These are phyloP conservation scores for Parachaetomium inaequale DNA, from an alignment of 495 filamentous ascomycete genomes.

Conservation along the genomic window DNA sequence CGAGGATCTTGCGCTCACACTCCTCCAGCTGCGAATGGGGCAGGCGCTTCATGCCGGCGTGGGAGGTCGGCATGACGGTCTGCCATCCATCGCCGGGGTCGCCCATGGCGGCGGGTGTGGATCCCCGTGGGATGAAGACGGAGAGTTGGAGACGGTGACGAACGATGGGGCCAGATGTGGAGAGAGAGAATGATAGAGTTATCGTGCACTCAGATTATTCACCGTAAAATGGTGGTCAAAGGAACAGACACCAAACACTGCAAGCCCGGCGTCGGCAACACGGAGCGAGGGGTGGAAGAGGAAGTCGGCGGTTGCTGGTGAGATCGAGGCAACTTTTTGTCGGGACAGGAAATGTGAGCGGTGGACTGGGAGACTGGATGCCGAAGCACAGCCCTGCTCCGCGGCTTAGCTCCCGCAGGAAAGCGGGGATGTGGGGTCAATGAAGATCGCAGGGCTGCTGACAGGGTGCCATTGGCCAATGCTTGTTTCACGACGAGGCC, in stretches of 20 bases:
- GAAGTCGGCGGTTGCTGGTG: not conserved
- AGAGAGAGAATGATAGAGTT: not conserved
- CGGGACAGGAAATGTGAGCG: not conserved
- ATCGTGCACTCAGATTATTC: not conserved
- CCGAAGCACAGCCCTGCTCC: conserved; percentile 21
- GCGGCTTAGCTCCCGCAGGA: conserved; percentile 15
- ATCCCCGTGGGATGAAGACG: conserved; percentile 9
- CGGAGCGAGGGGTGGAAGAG: not conserved
- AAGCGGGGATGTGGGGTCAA: conserved; percentile 13
- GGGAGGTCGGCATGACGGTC: conserved; percentile 33
- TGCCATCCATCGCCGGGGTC: conserved; percentile 32
- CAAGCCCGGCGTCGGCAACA: not conserved
- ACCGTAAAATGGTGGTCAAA: not conserved
- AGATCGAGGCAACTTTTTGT: not conserved
- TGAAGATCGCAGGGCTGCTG: not conserved
- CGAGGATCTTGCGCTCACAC: conserved; percentile 31
- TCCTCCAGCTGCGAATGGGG: conserved; percentile 28
- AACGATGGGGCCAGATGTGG: conserved; percentile 1
- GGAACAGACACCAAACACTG: not conserved
- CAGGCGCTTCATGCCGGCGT: conserved; percentile 31
- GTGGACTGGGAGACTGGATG: not conserved
- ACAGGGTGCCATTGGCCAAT: conserved; percentile 17
- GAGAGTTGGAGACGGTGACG: conserved; percentile 10
- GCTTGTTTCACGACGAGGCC: not conserved
- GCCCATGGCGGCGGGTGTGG: conserved; percentile 26